Base-by-base conservation (phyloP, 1,139 yeast species). In the Lodderomyces metapsilosis region DNA sequence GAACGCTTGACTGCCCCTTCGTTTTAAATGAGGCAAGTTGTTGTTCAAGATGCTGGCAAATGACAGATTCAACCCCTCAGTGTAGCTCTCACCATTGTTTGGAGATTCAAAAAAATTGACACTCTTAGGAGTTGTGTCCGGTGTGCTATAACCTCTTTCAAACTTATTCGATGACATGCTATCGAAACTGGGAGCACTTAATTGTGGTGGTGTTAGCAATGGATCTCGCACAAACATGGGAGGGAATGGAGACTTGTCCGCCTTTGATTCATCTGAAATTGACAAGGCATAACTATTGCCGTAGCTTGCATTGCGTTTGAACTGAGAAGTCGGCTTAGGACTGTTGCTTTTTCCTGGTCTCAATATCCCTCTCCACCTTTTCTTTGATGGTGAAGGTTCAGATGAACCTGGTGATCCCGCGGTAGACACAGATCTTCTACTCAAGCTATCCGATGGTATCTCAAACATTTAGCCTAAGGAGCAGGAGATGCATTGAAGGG, bases 31-130 rank as follows among this genome's bases (percentile, higher is more conserved):
- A 4, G 36, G 33, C 8, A 15, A 3, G 15, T 31, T 43, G 15
- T 31, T 35, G 16, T 30, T 41, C 10, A 43, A 41, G 28, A 45
- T 43, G 22, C 36, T 40, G n/a, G 46, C 48, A 43, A 45, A 45
- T 12, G 48, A 45, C 16, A 34, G 21, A 23, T 40, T 38, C 24
- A 40, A 38, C 12, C 43, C 43, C 7, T 22, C 31, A 12, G 31
- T 16, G 16, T 36, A 16, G 32, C 17, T 13, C 9, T 27, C 21
- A 24, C 34, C 4, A 28, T 28, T 28, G 32, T 11, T 7, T 7
- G 32, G 18, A 16, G 18, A 15, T 6, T 28, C 32, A 28, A 28
- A 13, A 9, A 16, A 12, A 33, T 33, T 33, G 24, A 33, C 8
- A 9, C 25, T 33, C n/a, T 21, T 11, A 4, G 43, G 43, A 6